A percentile compares a stretch with the other conserved stretches of the same genome.
phyloP scores from a whole-genome alignment of 1,139 yeast species.

The Kurtzmaniella natalensis region DNA sequence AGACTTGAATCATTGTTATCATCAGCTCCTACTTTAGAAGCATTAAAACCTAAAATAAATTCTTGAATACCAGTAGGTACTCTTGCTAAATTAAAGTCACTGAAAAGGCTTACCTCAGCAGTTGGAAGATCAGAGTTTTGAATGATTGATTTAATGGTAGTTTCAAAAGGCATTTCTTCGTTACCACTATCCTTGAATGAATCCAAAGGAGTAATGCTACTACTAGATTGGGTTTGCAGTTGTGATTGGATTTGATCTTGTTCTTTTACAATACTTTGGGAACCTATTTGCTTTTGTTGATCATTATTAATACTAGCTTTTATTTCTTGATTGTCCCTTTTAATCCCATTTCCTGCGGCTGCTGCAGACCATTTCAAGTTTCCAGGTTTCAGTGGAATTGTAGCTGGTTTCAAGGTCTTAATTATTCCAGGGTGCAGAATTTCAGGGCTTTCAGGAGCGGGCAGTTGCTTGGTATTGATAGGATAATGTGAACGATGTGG shows the following conservation, averaged over 20 bases:
- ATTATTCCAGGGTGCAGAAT: conserved; percentile 29
- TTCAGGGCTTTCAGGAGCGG: conserved; percentile 18
- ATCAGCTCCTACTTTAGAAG: conserved; percentile 1
- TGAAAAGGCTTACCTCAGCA: conserved; percentile 32
- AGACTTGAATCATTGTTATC: too few species aligned
- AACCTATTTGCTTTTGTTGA: too few species aligned
- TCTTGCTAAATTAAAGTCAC: conserved; percentile 39
- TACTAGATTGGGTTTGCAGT: conserved; percentile 16
- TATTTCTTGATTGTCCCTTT: neutral
- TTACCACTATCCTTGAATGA: too few species aligned
- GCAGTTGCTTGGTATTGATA: neutral
- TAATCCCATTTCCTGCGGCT: conserved; percentile 41
- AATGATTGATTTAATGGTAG: conserved; percentile 16
- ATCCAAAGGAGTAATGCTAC: too few species aligned
- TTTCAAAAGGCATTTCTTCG: conserved; percentile 1
- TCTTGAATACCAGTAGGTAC: conserved; percentile 76
- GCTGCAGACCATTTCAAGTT: conserved; percentile 71
- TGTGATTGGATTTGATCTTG: conserved; percentile 10
- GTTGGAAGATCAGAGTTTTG: conserved; percentile 28
- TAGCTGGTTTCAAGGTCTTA: conserved; percentile 61
- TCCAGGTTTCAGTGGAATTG: conserved; percentile 60
- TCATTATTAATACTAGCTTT: too few species aligned
- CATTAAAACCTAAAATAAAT: conserved; percentile 44
- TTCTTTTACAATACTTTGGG: neutral
- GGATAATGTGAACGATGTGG: neutral